Conservation (phyloP, 2,329 filamentous ascomycete genomes). For the Beauveria sp. region DNA sequence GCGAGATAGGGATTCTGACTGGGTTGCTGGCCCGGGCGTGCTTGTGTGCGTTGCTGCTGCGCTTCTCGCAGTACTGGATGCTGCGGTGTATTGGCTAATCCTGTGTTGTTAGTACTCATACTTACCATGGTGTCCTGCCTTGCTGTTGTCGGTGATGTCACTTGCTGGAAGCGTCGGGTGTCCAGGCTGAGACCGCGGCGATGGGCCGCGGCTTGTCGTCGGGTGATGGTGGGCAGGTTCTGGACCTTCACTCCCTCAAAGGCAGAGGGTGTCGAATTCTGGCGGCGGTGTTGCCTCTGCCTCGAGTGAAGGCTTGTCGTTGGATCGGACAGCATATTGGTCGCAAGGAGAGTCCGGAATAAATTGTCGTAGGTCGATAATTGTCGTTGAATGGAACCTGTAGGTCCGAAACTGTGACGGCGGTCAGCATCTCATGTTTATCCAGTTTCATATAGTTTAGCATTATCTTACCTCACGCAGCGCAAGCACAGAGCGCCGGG, state of each 20-base stretch:
- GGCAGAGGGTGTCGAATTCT: slow-evolving; percentile 75
- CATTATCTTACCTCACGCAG: slow-evolving; percentile 63
- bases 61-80: slow-evolving; percentile 74
- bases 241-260: slow-evolving; percentile 68
- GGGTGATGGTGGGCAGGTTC: slow-evolving; percentile 49
- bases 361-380: slow-evolving; percentile 42
- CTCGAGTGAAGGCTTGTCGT: slow-evolving; percentile 61
- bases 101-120: slow-evolving; percentile 47
- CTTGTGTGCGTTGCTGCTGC: slow-evolving; percentile 74
- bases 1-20: slow-evolving; percentile 20
- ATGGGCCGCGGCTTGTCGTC: slow-evolving; percentile 46
- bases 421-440: slow-evolving; percentile 20
- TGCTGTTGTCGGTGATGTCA: slow-evolving; percentile 19
- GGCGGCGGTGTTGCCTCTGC: slow-evolving; percentile 60
- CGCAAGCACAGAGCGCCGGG: slow-evolving; percentile 76
- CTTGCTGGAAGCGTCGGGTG: slow-evolving; percentile 42
- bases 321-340: slow-evolving; percentile 72
- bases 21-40: slow-evolving; percentile 57
- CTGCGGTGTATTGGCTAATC: slow-evolving; percentile 53
- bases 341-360: slow-evolving; percentile 63
- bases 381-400: slow-evolving; percentile 43
- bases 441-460: neutral
- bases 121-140: slow-evolving; percentile 37
- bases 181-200: slow-evolving; percentile 82
- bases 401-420: slow-evolving; percentile 34